Evolutionary conservation across 164 flowering plant species (phyloP).

Genomic region (Buxus sempervirens): DNA sequence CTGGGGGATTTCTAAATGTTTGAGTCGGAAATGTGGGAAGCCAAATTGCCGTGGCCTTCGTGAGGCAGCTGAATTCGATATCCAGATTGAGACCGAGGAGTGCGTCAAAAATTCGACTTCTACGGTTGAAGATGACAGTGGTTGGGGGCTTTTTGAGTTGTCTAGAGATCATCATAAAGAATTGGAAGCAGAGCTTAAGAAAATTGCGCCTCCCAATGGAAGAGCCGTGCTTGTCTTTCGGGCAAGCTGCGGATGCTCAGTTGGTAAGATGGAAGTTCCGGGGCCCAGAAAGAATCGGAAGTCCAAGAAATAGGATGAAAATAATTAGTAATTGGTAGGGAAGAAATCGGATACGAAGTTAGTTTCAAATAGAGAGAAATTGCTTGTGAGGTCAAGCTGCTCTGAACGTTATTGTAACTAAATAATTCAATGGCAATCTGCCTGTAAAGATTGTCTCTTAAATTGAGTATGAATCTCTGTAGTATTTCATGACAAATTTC

Average conservation of each 20-base stretch:
- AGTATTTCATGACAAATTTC: background rate
- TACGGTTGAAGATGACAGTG: background rate
- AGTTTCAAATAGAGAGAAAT: constrained; percentile 1
- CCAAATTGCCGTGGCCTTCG: background rate
- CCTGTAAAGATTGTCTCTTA: background rate
- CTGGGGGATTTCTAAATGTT: constrained; percentile 39
- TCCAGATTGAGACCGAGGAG: background rate
- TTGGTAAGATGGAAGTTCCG: constrained; percentile 34
- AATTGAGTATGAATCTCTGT: background rate
- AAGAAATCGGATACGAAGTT: constrained; percentile 1
- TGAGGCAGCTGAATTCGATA: background rate
- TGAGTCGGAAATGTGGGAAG: background rate
- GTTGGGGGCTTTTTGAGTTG: constrained; percentile 36
- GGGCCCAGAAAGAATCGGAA: background rate
- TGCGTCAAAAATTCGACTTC: background rate
- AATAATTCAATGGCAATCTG: background rate
- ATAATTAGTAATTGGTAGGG: background rate
- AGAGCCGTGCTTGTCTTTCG: constrained; percentile 77
- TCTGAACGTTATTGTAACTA: background rate
- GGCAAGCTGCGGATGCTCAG: constrained; percentile 83
- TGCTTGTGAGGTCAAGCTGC: constrained; percentile 6
- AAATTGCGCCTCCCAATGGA: constrained; percentile 58
- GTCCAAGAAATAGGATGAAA: background rate
- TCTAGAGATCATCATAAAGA: constrained; percentile 54
- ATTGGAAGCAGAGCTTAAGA: background rate